Evolutionary conservation across 169 alveolate genomes (phyloP).

Genomic region (Plasmodium coatneyi): DNA sequence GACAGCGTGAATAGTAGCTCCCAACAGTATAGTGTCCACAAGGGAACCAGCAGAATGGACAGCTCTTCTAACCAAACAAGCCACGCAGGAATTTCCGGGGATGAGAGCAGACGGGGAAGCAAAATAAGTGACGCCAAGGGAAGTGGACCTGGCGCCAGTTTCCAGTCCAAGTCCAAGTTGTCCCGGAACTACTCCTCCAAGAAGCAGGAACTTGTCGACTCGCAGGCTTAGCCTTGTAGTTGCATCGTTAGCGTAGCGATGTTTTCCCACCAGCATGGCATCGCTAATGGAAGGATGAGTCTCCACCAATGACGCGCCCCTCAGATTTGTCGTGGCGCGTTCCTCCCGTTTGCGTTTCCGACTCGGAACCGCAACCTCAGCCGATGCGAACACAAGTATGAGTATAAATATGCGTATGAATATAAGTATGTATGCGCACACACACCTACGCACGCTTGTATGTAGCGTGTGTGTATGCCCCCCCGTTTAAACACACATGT

Average conservation of each 20-base stretch:
- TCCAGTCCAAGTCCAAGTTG: constrained; percentile 28
- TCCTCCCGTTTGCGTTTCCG: not conserved
- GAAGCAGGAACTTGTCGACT: constrained; percentile 41
- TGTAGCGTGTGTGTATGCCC: not conserved
- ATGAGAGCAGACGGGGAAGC: constrained; percentile 52
- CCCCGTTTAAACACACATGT: not conserved
- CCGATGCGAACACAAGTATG: not conserved
- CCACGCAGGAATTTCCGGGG: constrained; percentile 35
- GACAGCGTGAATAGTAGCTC: constrained; percentile 65
- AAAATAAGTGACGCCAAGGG: constrained; percentile 4
- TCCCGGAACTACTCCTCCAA: constrained; percentile 60
- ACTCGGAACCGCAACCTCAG: not conserved
- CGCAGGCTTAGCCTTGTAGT: constrained; percentile 34
- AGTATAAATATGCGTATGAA: not conserved
- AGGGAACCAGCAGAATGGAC: constrained; percentile 64
- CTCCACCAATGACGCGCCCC: not conserved
- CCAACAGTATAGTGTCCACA: constrained; percentile 54
- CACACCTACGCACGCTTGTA: not conserved
- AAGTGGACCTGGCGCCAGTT: constrained; percentile 7
- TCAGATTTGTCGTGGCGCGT: not conserved
- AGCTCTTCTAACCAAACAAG: constrained; percentile 68
- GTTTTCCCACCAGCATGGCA: too few species aligned
- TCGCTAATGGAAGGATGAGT: not conserved
- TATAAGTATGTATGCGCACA: not conserved
- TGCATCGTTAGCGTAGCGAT: not conserved